Conservation (phyloP, 192 early-diverging fungal species). For the Mortierella claussenii region DNA sequence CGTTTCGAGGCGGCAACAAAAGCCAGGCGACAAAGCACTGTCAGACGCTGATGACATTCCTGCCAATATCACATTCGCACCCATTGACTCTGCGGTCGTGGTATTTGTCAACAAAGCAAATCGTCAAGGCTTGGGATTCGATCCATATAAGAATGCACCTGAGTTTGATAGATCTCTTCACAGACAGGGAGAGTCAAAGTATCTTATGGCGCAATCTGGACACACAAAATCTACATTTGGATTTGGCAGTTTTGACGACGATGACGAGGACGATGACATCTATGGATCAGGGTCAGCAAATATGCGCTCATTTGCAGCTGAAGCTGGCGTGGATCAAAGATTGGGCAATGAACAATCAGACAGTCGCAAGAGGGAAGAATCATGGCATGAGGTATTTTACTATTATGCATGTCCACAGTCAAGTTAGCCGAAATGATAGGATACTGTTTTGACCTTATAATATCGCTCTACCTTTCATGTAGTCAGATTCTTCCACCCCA, state of each 20-base stretch:
- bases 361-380: too few relatives aligned
- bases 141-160: conserved; percentile 72
- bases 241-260: conserved; percentile 77
- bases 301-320: not conserved
- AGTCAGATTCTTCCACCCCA: conserved; percentile 1
- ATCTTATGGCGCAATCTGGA: conserved; percentile 14
- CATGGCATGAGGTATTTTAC: too few relatives aligned
- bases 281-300: conserved; percentile 39
- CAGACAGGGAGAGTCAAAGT: conserved; percentile 22
- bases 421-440: not conserved
- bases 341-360: too few relatives aligned
- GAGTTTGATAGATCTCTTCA: conserved; percentile 58
- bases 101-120: conserved; percentile 64
- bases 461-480: not conserved
- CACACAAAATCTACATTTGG: conserved; percentile 57
- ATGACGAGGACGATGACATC: conserved; percentile 59
- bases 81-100: conserved; percentile 67
- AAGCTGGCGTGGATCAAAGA: too few relatives aligned
- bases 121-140: conserved; percentile 74
- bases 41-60: conserved; percentile 59
- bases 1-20: conserved; percentile 53
- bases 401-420: too few relatives aligned
- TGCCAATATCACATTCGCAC: conserved; percentile 69
- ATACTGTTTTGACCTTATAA: not conserved
- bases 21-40: conserved; percentile 4